Evolutionary conservation across 192 early-diverging fungal species (phyloP), one percentile per base, ranked within the genome.

Genomic region (Gamsiella multidivaricata): DNA sequence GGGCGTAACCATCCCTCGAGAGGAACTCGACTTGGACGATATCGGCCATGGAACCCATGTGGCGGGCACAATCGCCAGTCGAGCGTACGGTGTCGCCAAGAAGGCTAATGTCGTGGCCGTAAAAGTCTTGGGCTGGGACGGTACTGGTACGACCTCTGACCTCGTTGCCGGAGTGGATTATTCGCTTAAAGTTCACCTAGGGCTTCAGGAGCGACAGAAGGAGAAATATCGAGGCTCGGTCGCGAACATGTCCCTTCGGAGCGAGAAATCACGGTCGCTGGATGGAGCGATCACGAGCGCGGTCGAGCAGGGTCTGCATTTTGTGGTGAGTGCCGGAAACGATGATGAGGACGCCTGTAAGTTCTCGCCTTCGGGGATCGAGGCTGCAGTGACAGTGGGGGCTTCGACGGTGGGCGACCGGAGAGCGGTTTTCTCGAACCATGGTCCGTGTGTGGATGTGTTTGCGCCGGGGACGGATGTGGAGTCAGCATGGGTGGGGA

Each of bases 301-400:
- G 26, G 92, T 96, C 5, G 84, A 84, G 25, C 80, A 82, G 43
- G 95, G 95, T 60, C 88, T 98, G 33, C 84, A 90, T 61, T 97
- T 96, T 76, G 96, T 95, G 14, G 96, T 98, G 22, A 96, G 96
- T 22, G 96, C 96, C 12, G 96, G 96, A 50, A 98, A 98, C 70
- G 95, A 97, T 80, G 93, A 95, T 81, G 78, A 85, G 33, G 95
- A 98, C 61, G 96, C 96, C 4, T 98, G 96, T 86, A 81, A 93
- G 70, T 94, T 88, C 75, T 93, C 93, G n/a, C 94, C 94, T 37
- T 94, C 94, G 9, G 83, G 84, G 25, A 72, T 90, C 10, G 80
- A 81, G 51, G 65, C 80, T 7, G 90, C 94, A 4, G 79, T 95
- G 34, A 95, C 94, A 14, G 98, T 99, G 2, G 98, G 94, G 28